Evolutionary conservation across 306 rosid genomes (phyloP).

Genomic region (Canavalia gladiata): DNA sequence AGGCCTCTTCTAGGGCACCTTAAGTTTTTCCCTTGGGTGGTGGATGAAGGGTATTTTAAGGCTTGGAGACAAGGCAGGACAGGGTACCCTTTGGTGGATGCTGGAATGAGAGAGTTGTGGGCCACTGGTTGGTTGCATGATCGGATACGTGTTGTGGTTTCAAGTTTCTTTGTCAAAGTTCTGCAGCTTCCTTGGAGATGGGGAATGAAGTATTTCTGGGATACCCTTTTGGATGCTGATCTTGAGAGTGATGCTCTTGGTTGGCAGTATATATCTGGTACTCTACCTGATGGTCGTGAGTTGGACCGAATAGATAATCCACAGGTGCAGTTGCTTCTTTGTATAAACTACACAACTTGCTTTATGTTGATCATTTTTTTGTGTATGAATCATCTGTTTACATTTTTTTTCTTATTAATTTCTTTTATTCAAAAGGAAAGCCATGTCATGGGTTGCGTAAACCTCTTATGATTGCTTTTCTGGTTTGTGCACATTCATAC

Average conservation of each 20-base stretch:
- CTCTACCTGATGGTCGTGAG: slow-evolving; percentile 96
- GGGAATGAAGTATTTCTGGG: slow-evolving; percentile 99
- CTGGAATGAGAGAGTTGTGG: slow-evolving; percentile 99
- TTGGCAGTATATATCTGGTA: slow-evolving; percentile 98
- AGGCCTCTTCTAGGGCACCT: slow-evolving; percentile 95
- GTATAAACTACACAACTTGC: slow-evolving; percentile 6
- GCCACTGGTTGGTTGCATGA: slow-evolving; percentile 99
- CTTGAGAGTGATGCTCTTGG: slow-evolving; percentile 99
- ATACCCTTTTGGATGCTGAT: slow-evolving; percentile 98
- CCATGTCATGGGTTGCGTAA: slow-evolving; percentile 1
- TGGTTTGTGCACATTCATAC: slow-evolving; percentile 16
- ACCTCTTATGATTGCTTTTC: neutral
- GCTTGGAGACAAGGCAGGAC: slow-evolving; percentile 99
- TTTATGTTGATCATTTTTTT: neutral
- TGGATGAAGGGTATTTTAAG: slow-evolving; percentile 83
- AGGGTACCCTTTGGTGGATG: slow-evolving; percentile 99
- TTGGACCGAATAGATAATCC: slow-evolving; percentile 97
- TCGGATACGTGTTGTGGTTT: slow-evolving; percentile 94
- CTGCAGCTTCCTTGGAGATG: slow-evolving; percentile 99
- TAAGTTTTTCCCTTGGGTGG: slow-evolving; percentile 91
- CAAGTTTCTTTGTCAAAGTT: slow-evolving; percentile 99
- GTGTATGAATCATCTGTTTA: slow-evolving; percentile 22
- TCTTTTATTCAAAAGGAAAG: slow-evolving; percentile 18
- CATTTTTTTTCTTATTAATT: neutral
- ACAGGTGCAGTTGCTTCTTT: slow-evolving; percentile 69